Evolutionary conservation across 257 asterid species (phyloP).

Genomic region (Solanum lycopersicoides): DNA sequence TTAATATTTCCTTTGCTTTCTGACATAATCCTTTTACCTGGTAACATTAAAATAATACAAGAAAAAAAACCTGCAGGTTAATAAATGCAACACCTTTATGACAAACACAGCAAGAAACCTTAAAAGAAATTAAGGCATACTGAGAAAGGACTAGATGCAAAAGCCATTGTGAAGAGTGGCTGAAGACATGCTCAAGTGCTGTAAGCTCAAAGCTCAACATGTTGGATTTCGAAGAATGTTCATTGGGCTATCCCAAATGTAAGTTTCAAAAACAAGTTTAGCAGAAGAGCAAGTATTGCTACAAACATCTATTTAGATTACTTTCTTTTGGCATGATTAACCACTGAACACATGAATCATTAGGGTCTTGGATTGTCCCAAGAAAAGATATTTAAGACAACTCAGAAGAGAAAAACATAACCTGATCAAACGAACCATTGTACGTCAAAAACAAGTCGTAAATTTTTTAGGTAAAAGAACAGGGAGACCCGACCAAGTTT

Average conservation of each 20-base stretch:
- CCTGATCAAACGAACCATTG: not conserved
- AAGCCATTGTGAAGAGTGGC: not conserved
- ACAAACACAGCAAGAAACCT: not conserved
- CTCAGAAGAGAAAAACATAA: not conserved
- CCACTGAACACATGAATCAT: not conserved
- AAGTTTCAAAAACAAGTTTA: not conserved
- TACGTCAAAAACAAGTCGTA: not conserved
- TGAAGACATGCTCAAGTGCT: not conserved
- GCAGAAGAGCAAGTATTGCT: not conserved
- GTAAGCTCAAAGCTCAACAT: not conserved
- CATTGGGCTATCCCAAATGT: not conserved
- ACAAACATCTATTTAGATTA: not conserved
- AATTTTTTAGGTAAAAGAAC: not conserved
- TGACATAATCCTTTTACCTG: slow-evolving; percentile 64
- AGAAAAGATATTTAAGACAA: not conserved
- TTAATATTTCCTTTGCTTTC: slow-evolving; percentile 70
- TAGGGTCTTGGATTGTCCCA: not conserved
- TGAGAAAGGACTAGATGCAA: not conserved
- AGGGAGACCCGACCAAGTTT: not conserved
- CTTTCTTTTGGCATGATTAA: not conserved
- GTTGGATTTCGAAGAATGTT: not conserved
- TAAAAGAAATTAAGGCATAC: not conserved
- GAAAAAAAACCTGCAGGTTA: not conserved
- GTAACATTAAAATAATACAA: not conserved
- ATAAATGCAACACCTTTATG: not conserved